Evolutionary conservation across 2,329 filamentous ascomycete genomes (phyloP).

Genomic region (Colletotrichum destructivum): DNA sequence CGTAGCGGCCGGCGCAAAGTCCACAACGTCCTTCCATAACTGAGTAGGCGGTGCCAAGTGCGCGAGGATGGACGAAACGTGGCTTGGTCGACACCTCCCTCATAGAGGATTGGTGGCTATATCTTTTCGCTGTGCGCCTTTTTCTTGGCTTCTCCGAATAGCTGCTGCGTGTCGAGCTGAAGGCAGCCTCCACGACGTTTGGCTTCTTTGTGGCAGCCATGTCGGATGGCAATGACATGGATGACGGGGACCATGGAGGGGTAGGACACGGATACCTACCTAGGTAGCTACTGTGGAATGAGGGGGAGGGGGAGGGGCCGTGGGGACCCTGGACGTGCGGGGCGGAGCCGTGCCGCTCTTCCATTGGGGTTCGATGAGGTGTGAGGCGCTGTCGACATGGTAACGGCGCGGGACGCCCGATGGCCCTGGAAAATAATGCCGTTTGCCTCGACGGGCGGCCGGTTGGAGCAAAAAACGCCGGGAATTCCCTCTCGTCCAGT

Average conservation of each 20-base stretch:
- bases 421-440: conserved; percentile 32
- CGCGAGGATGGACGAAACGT: background rate
- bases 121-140: background rate
- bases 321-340: conserved; percentile 22
- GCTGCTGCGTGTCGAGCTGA: background rate
- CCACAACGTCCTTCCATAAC: background rate
- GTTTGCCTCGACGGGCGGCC: conserved; percentile 3
- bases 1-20: conserved; percentile 3
- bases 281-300: conserved; percentile 7
- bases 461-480: conserved; percentile 34
- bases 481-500: conserved; percentile 17
- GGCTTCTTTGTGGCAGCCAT: conserved; percentile 1
- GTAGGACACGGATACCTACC: background rate
- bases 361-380: conserved; percentile 7
- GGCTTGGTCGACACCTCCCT: background rate
- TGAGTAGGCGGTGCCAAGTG: conserved; percentile 7
- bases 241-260: conserved; percentile 18
- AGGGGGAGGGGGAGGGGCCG: conserved; percentile 35
- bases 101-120: background rate
- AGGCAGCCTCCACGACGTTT: background rate
- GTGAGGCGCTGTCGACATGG: background rate
- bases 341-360: conserved; percentile 11
- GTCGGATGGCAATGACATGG: background rate
- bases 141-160: background rate
- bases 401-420: background rate